Evolutionary conservation across 2,329 filamentous ascomycete species (phyloP).

Genomic region (Venturiaceae sp.): DNA sequence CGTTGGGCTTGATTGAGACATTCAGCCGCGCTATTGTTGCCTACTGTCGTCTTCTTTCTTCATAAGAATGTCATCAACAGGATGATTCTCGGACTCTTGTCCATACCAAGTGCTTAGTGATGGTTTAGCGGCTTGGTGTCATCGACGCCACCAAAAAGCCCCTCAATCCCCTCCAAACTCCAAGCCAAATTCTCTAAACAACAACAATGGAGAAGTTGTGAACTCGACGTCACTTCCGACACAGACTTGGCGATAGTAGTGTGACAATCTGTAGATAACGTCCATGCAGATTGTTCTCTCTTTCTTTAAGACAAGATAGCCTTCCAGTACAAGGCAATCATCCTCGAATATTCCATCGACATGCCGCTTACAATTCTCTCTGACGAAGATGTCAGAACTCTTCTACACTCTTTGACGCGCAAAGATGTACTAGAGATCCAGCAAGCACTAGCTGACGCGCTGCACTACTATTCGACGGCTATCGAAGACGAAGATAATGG

Average conservation of each 20-base stretch:
- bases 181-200: no score
- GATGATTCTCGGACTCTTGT: no score
- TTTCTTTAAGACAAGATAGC: not conserved
- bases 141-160: not conserved
- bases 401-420: slow-evolving; percentile 45
- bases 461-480: slow-evolving; percentile 56
- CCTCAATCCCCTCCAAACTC: not conserved
- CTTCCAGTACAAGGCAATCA: not conserved
- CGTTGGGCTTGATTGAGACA: no score
- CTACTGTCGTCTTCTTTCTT: not conserved
- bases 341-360: no score
- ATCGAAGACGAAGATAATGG: slow-evolving; percentile 44
- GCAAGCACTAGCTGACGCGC: slow-evolving; percentile 46
- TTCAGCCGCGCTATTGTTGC: no score
- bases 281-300: not conserved
- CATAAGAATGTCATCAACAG: no score
- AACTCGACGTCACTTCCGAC: not conserved
- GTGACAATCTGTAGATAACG: not conserved
- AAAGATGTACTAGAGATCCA: slow-evolving; percentile 50
- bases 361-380: slow-evolving; percentile 48
- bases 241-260: not conserved
- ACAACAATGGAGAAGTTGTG: not conserved
- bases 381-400: slow-evolving; percentile 42
- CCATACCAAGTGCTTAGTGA: not conserved
- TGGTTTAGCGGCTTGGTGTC: not conserved